A percentile compares a stretch with the other conserved stretches of the same genome.
Conservation (phyloP, 257 asterid genomes). For the Gentiana dahurica region DNA sequence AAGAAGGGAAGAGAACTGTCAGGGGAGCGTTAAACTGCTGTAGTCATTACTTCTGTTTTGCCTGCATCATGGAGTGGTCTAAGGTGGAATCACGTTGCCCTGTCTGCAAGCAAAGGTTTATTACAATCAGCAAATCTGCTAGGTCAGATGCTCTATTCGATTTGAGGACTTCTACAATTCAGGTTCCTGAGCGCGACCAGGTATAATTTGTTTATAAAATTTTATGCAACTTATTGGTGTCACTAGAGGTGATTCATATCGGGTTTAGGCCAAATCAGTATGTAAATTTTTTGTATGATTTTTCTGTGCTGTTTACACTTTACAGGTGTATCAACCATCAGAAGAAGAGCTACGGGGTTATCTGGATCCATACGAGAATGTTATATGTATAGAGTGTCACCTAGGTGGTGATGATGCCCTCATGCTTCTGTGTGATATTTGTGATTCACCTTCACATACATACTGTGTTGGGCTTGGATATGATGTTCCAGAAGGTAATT, state of each 20-base stretch:
- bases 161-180: conserved; percentile 40
- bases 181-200: conserved; percentile 88
- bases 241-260: neutral
- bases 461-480: conserved; percentile 77
- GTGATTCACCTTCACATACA: conserved; percentile 89
- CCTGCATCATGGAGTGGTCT: conserved; percentile 96
- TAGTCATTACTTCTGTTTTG: conserved; percentile 82
- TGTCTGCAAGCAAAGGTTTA: conserved; percentile 80
- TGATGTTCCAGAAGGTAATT: conserved; percentile 93
- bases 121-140: conserved; percentile 51
- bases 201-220: conserved; percentile 20
- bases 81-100: conserved; percentile 97
- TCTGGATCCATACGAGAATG: conserved; percentile 71
- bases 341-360: conserved; percentile 85
- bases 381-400: conserved; percentile 64
- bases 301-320: conserved; percentile 1
- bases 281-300: conserved; percentile 1
- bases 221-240: neutral
- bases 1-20: conserved; percentile 66
- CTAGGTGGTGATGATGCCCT: conserved; percentile 81
- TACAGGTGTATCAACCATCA: conserved; percentile 90
- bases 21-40: conserved; percentile 73
- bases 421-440: conserved; percentile 85
- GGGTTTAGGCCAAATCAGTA: neutral
- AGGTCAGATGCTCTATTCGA: conserved; percentile 40